These are phyloP conservation scores for Ascobolus immersus DNA, from an alignment of 495 filamentous ascomycete species.

Conservation along the genomic window DNA sequence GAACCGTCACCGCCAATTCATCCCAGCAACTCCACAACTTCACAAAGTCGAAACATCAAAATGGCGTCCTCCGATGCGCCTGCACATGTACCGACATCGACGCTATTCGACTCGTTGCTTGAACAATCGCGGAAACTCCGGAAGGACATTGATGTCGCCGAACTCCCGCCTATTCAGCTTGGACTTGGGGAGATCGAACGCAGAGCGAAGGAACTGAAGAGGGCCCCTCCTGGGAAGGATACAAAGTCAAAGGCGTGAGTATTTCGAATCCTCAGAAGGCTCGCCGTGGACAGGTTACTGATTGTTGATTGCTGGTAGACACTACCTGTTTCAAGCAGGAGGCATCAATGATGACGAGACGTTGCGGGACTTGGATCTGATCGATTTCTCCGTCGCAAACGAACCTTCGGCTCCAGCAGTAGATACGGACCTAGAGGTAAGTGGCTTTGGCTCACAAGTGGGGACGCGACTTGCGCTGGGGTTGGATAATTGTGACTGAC, in stretches of 20 bases:
- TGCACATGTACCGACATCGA: slow-evolving; percentile 9
- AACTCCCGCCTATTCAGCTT: slow-evolving; percentile 15
- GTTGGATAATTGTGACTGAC: slow-evolving; percentile 2
- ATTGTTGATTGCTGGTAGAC: slow-evolving; percentile 4
- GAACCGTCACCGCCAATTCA: no score
- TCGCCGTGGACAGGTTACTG: not conserved
- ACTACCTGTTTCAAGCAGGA: slow-evolving; percentile 14
- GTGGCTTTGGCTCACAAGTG: slow-evolving; percentile 1
- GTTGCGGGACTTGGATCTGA: slow-evolving; percentile 14
- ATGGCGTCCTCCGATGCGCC: slow-evolving; percentile 12
- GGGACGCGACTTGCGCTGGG: not conserved
- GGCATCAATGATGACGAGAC: slow-evolving; percentile 15
- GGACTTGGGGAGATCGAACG: slow-evolving; percentile 16
- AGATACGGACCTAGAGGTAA: slow-evolving; percentile 16
- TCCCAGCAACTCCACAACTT: slow-evolving; percentile 1
- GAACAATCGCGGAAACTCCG: slow-evolving; percentile 17
- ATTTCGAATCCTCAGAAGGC: not conserved
- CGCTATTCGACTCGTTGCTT: slow-evolving; percentile 14
- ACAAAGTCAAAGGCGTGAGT: slow-evolving; percentile 16
- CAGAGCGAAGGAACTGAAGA: slow-evolving; percentile 14
- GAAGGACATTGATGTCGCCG: slow-evolving; percentile 14
- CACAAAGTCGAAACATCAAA: no score
- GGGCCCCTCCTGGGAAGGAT: slow-evolving; percentile 10
- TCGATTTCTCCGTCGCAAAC: slow-evolving; percentile 14
- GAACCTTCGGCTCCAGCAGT: slow-evolving; percentile 12